Percentiles rank a stretch among this genome's conserved stretches.
phyloP scores from a whole-genome alignment of 2,329 filamentous ascomycete genomes.

The Zasmidium cellare region DNA sequence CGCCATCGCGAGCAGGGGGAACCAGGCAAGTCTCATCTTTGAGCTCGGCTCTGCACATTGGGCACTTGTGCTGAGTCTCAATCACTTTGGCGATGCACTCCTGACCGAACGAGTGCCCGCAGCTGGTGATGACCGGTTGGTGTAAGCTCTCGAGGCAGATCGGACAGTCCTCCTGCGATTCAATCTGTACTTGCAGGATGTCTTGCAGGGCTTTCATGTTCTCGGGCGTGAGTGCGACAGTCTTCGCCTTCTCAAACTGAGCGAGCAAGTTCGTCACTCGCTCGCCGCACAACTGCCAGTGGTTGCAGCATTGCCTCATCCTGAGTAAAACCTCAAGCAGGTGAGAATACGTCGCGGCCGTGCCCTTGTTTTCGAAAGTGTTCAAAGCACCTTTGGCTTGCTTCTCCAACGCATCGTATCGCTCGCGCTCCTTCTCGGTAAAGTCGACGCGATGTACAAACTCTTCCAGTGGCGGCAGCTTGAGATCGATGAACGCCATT shows the following conservation, averaged over 20 bases:
- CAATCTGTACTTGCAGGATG: conserved; percentile 73
- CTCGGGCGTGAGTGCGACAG: conserved; percentile 69
- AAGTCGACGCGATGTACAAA: conserved; percentile 76
- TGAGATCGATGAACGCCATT: conserved; percentile 83
- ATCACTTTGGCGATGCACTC: conserved; percentile 74
- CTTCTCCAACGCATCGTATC: conserved; percentile 72
- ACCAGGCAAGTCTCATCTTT: conserved; percentile 61
- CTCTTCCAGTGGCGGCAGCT: conserved; percentile 73
- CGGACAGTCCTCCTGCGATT: conserved; percentile 78
- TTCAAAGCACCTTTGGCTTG: conserved; percentile 74
- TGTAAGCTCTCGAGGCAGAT: conserved; percentile 75
- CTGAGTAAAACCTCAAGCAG: conserved; percentile 80
- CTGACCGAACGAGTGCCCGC: conserved; percentile 77
- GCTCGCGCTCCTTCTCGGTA: conserved; percentile 69
- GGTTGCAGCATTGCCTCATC: conserved; percentile 82
- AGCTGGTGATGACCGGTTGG: conserved; percentile 77
- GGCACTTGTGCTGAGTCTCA: conserved; percentile 74
- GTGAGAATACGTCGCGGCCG: conserved; percentile 59
- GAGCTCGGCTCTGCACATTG: conserved; percentile 75
- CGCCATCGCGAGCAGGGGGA: conserved; percentile 60
- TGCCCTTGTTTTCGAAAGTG: conserved; percentile 41
- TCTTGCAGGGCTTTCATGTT: conserved; percentile 72
- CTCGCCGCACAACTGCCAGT: conserved; percentile 79
- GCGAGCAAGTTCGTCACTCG: conserved; percentile 72
- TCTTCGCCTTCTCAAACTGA: conserved; percentile 65